Evolutionary conservation across 139 green algal genomes (phyloP), one percentile per base, ranked within the genome.

Genomic region (Ettlia oleoabundans): DNA sequence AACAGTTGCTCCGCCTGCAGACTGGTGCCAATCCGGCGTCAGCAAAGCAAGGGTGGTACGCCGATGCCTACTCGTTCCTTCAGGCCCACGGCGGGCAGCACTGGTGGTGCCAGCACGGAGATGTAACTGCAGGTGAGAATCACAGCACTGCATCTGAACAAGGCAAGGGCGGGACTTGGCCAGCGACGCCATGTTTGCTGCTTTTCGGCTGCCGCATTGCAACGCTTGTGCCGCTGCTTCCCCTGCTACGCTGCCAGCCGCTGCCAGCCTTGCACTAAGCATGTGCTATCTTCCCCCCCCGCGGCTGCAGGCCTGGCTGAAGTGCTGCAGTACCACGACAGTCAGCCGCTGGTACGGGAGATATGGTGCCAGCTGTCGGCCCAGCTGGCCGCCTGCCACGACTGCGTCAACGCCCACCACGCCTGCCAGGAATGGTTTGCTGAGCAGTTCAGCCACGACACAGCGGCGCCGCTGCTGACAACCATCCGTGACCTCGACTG

Each of bases 81-180:
- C 64, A 83, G 19, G 4, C 37, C 5, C 64, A 68, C 22, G 62
- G 30, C 26, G 74, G 80, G n/a, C 65, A 85, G 72, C 72, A 79
- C 41, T 88, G 84, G 84, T 88, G 79, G 79, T 88, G 84, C 62
- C 53, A 40, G 55, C 80, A 88, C 26, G 35, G 51, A 2, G 67
- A 78, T 10, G 52, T 88, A 7, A 78, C 79, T 0, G 38, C 64
- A 47, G 71, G 70, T 41, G 28, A 19, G 33, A 8, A 8, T 15
- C 9, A 2, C 9, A 10, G n/a, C 62, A 19, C 62, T 40, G 28
- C n/a, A 37, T 19, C 28, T 24, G 32, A 37, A 19, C n/a, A n/a
- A n/a, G n/a, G n/a, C n/a, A n/a, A n/a, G n/a, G n/a, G n/a, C n/a
- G n/a, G n/a, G n/a, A n/a, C n/a, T n/a, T n/a, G n/a, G n/a, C n/a